Conservation (phyloP, 179 eudicot species). For the Spergularia azorica region DNA sequence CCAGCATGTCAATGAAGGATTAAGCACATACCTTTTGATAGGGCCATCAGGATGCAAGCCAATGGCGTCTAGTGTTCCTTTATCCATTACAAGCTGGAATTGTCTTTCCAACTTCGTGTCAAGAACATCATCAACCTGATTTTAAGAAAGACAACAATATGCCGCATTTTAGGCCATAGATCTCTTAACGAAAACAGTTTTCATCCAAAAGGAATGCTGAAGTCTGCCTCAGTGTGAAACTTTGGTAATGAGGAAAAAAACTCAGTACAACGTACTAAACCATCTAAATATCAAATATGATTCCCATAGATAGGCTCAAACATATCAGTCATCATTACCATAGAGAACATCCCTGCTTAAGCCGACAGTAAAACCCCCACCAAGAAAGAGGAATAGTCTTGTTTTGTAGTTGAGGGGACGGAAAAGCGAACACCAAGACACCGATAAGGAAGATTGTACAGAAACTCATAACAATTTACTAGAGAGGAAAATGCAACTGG, state of each 20-base stretch:
- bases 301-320: not conserved
- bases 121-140: constrained; percentile 92
- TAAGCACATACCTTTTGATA: constrained; percentile 61
- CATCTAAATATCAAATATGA: not conserved
- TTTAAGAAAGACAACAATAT: constrained; percentile 16
- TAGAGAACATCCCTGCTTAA: not conserved
- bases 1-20: not conserved
- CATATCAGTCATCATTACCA: not conserved
- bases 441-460: not conserved
- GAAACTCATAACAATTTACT: not conserved
- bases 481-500: constrained; percentile 1
- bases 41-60: constrained; percentile 98
- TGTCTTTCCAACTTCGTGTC: constrained; percentile 71
- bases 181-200: not conserved
- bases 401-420: not conserved
- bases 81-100: constrained; percentile 79
- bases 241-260: not conserved
- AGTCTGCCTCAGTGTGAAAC: not conserved
- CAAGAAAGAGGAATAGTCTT: not conserved
- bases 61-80: constrained; percentile 94
- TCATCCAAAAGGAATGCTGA: not conserved
- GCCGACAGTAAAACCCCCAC: not conserved
- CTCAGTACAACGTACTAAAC: not conserved
- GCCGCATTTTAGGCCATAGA: not conserved
- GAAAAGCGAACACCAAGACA: not conserved